These are phyloP conservation scores for Curvularia sp. DNA, from an alignment of 2,329 filamentous ascomycete species.

Conservation along the genomic window DNA sequence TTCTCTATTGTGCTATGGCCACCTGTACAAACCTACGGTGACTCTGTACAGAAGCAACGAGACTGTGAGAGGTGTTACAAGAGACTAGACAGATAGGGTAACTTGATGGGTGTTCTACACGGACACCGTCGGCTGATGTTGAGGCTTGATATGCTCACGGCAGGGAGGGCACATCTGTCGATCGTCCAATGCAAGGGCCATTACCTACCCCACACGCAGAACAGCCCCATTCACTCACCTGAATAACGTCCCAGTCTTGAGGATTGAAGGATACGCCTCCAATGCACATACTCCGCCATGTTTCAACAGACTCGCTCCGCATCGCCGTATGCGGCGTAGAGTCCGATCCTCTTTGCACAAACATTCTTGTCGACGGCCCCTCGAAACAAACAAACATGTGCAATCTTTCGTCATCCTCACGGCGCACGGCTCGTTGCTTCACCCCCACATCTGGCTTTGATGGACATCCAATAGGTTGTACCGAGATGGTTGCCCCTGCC, in stretches of 20 bases:
- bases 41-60: not conserved
- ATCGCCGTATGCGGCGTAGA: not conserved
- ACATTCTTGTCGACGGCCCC: not conserved
- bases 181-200: slow-evolving; percentile 8
- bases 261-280: slow-evolving; percentile 5
- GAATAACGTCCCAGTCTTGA: not conserved
- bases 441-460: not conserved
- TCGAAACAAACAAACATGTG: slow-evolving; percentile 11
- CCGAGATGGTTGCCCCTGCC: slow-evolving; percentile 3
- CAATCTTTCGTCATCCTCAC: slow-evolving; percentile 6
- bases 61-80: not conserved
- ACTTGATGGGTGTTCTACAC: not conserved
- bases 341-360: not conserved
- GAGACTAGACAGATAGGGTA: not conserved
- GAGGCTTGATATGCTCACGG: slow-evolving; percentile 2
- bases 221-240: slow-evolving; percentile 19
- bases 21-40: not conserved
- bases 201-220: slow-evolving; percentile 26
- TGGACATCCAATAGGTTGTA: not conserved
- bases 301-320: not conserved
- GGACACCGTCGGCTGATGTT: not conserved
- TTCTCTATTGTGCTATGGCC: not conserved
- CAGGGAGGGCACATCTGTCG: slow-evolving; percentile 7
- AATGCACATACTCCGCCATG: slow-evolving; percentile 6
- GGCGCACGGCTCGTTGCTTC: slow-evolving; percentile 8